Evolutionary conservation across 2,329 filamentous ascomycete genomes (phyloP).

Genomic region (Alternaria brassicicola): DNA sequence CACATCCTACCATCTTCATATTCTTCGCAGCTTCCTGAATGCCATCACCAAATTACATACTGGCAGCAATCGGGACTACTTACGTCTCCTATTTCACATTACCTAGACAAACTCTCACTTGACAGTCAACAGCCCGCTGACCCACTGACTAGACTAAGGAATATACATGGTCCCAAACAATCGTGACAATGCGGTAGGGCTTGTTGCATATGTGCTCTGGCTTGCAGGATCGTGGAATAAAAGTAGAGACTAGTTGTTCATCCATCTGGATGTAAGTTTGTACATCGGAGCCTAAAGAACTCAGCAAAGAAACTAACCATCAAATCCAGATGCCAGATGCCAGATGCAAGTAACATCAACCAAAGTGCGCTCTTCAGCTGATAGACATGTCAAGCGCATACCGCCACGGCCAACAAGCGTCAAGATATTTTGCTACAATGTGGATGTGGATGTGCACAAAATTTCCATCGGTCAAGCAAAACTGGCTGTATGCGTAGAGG

Average conservation of each 20-base stretch:
- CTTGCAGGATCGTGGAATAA: neutral
- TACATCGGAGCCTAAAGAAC: rapidly evolving
- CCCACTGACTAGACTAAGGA: neutral
- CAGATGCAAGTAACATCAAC: neutral
- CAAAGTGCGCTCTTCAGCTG: neutral
- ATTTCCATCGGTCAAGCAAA: neutral
- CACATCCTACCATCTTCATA: neutral
- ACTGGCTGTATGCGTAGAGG: neutral
- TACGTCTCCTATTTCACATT: neutral
- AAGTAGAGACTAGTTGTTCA: neutral
- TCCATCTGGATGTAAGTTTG: neutral
- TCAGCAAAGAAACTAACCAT: neutral
- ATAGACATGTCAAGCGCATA: neutral
- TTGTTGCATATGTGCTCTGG: neutral
- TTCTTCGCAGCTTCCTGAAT: neutral
- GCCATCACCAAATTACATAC: neutral
- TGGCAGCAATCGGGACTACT: neutral
- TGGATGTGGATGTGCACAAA: neutral
- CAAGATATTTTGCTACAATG: neutral
- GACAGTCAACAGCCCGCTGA: neutral
- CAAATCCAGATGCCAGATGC: neutral
- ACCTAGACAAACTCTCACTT: neutral
- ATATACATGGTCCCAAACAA: neutral
- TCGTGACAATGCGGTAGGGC: neutral
- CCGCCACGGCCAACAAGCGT: neutral